A percentile compares a stretch with the other conserved stretches of the same genome.
Conservation (phyloP, 2,329 filamentous ascomycete genomes). For the Coleophoma crateriformis region DNA sequence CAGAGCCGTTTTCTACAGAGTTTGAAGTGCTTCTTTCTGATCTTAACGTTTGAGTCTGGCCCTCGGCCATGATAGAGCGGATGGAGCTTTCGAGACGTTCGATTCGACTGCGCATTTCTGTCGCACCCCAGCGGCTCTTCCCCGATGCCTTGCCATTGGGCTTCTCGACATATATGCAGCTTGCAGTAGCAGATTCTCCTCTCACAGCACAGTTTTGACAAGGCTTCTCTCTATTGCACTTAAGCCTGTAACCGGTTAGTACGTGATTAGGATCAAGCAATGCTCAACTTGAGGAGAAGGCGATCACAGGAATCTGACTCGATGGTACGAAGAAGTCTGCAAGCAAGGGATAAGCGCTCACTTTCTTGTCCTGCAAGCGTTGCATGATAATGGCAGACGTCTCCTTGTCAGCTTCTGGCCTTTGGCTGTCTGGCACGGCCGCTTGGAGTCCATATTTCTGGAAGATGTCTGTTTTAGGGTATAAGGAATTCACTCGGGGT, state of each 20-base stretch:
- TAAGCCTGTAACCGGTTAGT: slow-evolving; percentile 21
- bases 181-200: slow-evolving; percentile 28
- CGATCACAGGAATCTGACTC: too few relatives aligned
- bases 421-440: slow-evolving; percentile 2
- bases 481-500: too few relatives aligned
- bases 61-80: slow-evolving; percentile 39
- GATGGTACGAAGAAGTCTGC: too few relatives aligned
- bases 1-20: background rate
- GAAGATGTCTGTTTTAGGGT: too few relatives aligned
- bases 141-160: slow-evolving; percentile 31
- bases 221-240: slow-evolving; percentile 47
- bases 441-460: background rate
- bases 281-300: background rate
- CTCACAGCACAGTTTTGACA: slow-evolving; percentile 48
- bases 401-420: slow-evolving; percentile 9
- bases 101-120: slow-evolving; percentile 46
- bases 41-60: background rate
- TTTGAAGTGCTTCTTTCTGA: background rate
- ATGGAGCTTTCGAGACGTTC: slow-evolving; percentile 52
- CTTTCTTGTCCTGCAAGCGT: slow-evolving; percentile 14
- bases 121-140: slow-evolving; percentile 16
- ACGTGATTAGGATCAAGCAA: background rate
- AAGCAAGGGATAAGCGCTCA: slow-evolving; percentile 2
- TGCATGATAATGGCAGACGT: slow-evolving; percentile 13
- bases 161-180: slow-evolving; percentile 45